Percentiles rank a stretch among this genome's conserved stretches.
Evolutionary conservation across 2,329 filamentous ascomycete genomes (phyloP).

Genomic region (Aspergillus proliferans): DNA sequence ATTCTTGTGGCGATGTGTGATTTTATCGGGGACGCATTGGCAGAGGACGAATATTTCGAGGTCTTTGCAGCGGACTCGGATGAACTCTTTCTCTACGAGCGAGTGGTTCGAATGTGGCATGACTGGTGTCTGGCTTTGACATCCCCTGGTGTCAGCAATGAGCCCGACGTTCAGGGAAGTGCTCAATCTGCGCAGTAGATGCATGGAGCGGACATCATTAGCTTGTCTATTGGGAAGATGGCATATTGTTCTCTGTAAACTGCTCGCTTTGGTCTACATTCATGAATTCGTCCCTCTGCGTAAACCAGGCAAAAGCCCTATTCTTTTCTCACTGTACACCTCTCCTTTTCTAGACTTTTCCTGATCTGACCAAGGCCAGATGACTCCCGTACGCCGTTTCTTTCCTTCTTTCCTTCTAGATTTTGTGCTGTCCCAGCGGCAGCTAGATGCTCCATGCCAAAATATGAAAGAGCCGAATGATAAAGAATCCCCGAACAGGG

Average conservation of each 20-base stretch:
- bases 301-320: too few species aligned
- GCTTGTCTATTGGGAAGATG: slow-evolving; percentile 3
- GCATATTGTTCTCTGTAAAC: slow-evolving; percentile 20
- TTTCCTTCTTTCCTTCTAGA: slow-evolving; percentile 7
- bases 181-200: too few species aligned
- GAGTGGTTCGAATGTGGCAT: too few species aligned
- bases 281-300: not conserved
- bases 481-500: not conserved
- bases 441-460: slow-evolving; percentile 10
- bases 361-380: slow-evolving; percentile 23
- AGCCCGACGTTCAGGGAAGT: too few species aligned
- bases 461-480: not conserved
- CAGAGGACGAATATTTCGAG: too few species aligned
- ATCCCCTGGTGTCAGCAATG: too few species aligned
- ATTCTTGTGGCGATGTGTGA: too few species aligned
- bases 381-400: slow-evolving; percentile 31
- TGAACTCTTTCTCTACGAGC: too few species aligned
- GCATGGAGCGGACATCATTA: too few species aligned
- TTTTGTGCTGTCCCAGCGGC: slow-evolving; percentile 2
- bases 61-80: too few species aligned
- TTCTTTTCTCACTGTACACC: slow-evolving; percentile 9
- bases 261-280: slow-evolving; percentile 12
- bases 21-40: too few species aligned
- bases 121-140: too few species aligned
- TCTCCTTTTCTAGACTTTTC: slow-evolving; percentile 5